A percentile compares a stretch with the other conserved stretches of the same genome.
These are phyloP conservation scores for Phaseolus coccineus DNA, from an alignment of 331 rosid species.

Conservation along the genomic window DNA sequence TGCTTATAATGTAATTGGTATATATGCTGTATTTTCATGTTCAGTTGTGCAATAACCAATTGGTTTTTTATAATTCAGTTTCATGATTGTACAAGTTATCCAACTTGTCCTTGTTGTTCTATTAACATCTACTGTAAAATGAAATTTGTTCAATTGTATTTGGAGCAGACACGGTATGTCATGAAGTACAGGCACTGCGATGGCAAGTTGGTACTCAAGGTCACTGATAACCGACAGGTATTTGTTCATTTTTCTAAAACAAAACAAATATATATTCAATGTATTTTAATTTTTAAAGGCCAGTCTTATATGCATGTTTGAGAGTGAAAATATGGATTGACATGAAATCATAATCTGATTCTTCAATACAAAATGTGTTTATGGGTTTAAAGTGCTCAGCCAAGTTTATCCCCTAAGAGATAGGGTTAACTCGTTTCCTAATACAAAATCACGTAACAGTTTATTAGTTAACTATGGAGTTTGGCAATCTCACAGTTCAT, in stretches of 20 bases:
- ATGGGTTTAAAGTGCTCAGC: not conserved
- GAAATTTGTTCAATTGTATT: constrained; percentile 23
- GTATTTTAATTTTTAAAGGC: not conserved
- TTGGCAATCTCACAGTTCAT: not conserved
- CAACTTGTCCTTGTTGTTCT: not conserved
- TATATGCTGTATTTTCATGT: not conserved
- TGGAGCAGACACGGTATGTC: constrained; percentile 80
- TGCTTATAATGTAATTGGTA: not conserved
- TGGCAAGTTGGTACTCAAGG: constrained; percentile 91
- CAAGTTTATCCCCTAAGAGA: not conserved
- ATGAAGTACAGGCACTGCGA: constrained; percentile 95
- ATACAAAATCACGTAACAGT: not conserved
- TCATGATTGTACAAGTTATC: not conserved
- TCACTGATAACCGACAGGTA: constrained; percentile 85
- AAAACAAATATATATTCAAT: not conserved
- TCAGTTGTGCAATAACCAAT: not conserved
- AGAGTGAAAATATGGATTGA: not conserved
- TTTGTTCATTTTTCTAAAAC: not conserved
- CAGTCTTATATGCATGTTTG: not conserved
- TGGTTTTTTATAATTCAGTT: not conserved
- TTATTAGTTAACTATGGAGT: too few species aligned
- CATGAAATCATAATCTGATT: not conserved
- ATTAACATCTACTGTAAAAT: not conserved
- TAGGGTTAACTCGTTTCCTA: not conserved
- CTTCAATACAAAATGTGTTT: not conserved